Percentiles rank a stretch among this genome's conserved stretches.
Evolutionary conservation across 2,329 filamentous ascomycete genomes (phyloP).

Genomic region (Dissoconium aciculare): DNA sequence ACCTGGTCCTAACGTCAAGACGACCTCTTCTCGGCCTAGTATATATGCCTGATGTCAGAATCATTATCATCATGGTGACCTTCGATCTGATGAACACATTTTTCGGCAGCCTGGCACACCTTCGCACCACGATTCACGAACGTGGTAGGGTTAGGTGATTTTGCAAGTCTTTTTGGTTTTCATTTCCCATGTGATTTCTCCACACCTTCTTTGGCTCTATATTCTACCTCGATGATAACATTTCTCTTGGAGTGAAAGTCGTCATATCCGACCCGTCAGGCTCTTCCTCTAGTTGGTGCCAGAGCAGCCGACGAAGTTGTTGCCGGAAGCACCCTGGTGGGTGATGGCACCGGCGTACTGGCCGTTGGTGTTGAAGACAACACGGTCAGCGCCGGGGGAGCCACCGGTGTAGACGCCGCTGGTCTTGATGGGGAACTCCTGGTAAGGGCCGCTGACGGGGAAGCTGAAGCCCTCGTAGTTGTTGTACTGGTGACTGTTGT

Average conservation of each 20-base stretch:
- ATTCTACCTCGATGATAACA: not conserved
- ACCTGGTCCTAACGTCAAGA: too few relatives aligned
- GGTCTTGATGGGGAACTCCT: conserved; percentile 47
- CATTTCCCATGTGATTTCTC: too few relatives aligned
- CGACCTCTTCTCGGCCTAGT: too few relatives aligned
- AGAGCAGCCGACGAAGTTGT: conserved; percentile 52
- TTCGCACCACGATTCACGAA: too few relatives aligned
- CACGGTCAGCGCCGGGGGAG: conserved; percentile 51
- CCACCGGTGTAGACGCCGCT: conserved; percentile 40
- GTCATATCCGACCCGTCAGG: conserved; percentile 34
- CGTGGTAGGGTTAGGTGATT: too few relatives aligned
- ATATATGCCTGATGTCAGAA: too few relatives aligned
- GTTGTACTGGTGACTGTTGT: conserved; percentile 4
- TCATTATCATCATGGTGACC: too few relatives aligned
- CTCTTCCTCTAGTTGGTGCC: conserved; percentile 19
- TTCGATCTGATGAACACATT: too few relatives aligned
- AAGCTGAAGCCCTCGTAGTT: conserved; percentile 45
- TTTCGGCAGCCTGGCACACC: too few relatives aligned
- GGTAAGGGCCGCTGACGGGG: conserved; percentile 41
- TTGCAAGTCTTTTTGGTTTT: too few relatives aligned
- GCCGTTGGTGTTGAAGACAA: conserved; percentile 45
- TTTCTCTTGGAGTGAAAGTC: not conserved
- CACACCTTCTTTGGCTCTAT: not conserved
- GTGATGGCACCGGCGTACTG: conserved; percentile 50
- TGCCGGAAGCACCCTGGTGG: conserved; percentile 53